Base-by-base conservation (phyloP, 352 stramenopile genomes). In the Blastocystis sp. region DNA sequence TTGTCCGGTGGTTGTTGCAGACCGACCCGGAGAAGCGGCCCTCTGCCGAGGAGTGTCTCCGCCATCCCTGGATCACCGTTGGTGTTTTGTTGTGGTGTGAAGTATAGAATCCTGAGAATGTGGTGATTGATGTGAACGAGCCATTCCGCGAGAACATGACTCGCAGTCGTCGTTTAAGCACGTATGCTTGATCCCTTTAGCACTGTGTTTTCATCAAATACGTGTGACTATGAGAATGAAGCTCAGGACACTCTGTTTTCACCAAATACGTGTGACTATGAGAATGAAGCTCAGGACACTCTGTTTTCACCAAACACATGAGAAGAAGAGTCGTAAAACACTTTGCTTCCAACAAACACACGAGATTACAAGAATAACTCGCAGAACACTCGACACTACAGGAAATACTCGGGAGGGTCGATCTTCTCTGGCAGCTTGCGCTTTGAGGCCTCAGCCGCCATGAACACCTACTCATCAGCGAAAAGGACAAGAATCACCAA, bases 381-480 rank as follows among this genome's bases (percentile, higher is more conserved):
- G 53, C 23, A 66, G n/a, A 81, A 65, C 28, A 28, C 21, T 65
- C 45, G 21, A 87, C 17, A 34, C 9, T 52, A 87, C 10, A 87
- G 59, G 59, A 88, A 88, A 53, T 88, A 88, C 43, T 88, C 78
- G 19, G 78, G 78, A 88, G 65, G 78, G 78, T 88, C 64, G 3
- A 79, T 65, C 52, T 88, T 88, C 34, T 88, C 67, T 10, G 78
- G 78, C 14, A 88, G n/a, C 48, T 88, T 88, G 9, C 78, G 60
- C 34, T 88, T 88, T n/a, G 64, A 78, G 19, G 67, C 67, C 48
- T 88, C 64, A 2, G 67, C 64, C 11, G 78, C 64, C 34, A 79
- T 23, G 43, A 79, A 88, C 10, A 88, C 67, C 64, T 88, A 76
- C n/a, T 23, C 3, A 17, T 88, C 38, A 76, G 4, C 14, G 78